Conservation (phyloP, 371 early-diverging fungal species). For the Mortierella sp. region DNA sequence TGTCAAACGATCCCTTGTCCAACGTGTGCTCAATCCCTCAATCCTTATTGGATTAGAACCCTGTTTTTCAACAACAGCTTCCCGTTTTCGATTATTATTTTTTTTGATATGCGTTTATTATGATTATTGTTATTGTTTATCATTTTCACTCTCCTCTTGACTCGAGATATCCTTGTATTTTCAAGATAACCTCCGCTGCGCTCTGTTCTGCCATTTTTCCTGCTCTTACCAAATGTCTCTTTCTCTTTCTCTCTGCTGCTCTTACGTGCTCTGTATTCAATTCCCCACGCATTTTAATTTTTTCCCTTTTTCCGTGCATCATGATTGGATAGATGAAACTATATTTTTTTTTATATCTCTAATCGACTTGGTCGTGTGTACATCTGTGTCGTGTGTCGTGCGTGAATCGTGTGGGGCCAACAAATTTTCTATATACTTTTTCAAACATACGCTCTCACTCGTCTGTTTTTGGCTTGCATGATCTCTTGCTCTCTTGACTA, state of each 20-base stretch:
- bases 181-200: constrained; percentile 17
- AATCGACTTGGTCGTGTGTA: constrained; percentile 6
- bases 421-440: not conserved
- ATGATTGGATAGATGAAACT: constrained; percentile 13
- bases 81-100: constrained; percentile 3
- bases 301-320: not conserved
- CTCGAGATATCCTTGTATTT: not conserved
- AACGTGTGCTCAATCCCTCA: constrained; percentile 51
- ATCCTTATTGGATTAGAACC: constrained; percentile 44
- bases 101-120: too few relatives aligned
- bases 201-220: constrained; percentile 11
- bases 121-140: constrained; percentile 17
- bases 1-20: constrained; percentile 10
- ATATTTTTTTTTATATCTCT: constrained; percentile 5
- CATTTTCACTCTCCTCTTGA: not conserved
- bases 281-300: constrained; percentile 5
- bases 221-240: constrained; percentile 5
- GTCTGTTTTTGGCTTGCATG: not conserved
- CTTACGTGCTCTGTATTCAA: too few relatives aligned
- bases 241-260: not conserved
- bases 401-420: not conserved
- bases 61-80: constrained; percentile 19
- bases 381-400: not conserved
- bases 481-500: constrained; percentile 9
- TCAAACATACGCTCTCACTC: constrained; percentile 7